These are phyloP conservation scores for Cryptococcus sp. DNA, from an alignment of 1,284 basidiomycete genomes.

Conservation along the genomic window DNA sequence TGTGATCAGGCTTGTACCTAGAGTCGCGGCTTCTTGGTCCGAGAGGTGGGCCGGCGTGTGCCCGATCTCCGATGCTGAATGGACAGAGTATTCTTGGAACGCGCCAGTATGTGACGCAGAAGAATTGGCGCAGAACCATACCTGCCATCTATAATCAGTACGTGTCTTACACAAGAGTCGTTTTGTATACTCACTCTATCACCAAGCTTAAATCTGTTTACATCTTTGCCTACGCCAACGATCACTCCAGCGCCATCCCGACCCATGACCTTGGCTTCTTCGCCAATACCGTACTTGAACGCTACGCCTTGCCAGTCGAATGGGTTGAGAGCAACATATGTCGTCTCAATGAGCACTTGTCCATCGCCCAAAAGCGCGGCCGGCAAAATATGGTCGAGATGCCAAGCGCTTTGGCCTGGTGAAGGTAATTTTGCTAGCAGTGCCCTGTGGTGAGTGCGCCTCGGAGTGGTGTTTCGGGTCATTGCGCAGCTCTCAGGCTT, in stretches of 20 bases:
- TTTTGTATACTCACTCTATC: constrained; percentile 30
- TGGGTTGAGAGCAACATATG: constrained; percentile 43
- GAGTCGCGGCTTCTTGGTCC: constrained; percentile 27
- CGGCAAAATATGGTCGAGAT: constrained; percentile 17
- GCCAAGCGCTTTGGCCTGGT: constrained; percentile 17
- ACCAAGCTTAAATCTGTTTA: constrained; percentile 21
- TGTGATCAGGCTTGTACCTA: constrained; percentile 32
- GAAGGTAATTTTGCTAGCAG: constrained; percentile 12
- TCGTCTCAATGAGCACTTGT: constrained; percentile 44
- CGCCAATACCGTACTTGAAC: constrained; percentile 22
- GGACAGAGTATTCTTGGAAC: constrained; percentile 33
- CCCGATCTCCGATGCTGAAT: constrained; percentile 24
- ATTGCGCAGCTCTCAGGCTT: too few relatives aligned
- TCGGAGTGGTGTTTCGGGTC: too few relatives aligned
- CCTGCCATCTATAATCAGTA: constrained; percentile 9
- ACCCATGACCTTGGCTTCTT: constrained; percentile 32
- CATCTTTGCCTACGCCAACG: constrained; percentile 22
- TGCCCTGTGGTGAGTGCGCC: constrained; percentile 12
- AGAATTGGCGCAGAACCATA: constrained; percentile 35
- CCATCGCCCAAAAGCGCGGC: constrained; percentile 23
- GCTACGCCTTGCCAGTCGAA: constrained; percentile 48
- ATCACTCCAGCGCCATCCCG: constrained; percentile 33
- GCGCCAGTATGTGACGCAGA: constrained; percentile 20
- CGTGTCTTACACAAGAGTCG: not conserved
- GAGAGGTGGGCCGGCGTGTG: constrained; percentile 23